Evolutionary conservation across 768 basidiomycete species (phyloP).

Genomic region (Hericium coralloides): DNA sequence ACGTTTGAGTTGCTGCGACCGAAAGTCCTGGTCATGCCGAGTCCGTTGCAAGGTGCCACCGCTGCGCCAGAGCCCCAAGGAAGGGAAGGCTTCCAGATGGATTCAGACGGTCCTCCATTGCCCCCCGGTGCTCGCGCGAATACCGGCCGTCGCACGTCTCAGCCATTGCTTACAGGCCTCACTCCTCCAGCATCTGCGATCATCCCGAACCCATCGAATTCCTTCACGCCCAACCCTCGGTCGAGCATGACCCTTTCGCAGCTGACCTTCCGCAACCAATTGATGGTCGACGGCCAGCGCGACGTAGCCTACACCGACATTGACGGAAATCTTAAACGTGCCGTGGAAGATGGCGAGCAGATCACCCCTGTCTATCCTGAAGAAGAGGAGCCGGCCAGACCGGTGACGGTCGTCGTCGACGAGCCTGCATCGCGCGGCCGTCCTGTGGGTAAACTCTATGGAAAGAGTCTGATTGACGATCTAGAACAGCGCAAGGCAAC

Average conservation of each 20-base stretch:
- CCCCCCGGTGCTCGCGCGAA: slow-evolving; percentile 61
- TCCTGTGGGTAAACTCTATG: slow-evolving; percentile 78
- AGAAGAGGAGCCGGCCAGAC: slow-evolving; percentile 20
- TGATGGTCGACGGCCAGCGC: slow-evolving; percentile 59
- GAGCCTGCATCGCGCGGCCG: slow-evolving; percentile 24
- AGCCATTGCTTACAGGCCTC: slow-evolving; percentile 23
- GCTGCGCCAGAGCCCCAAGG: slow-evolving; percentile 23
- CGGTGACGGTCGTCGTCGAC: slow-evolving; percentile 21
- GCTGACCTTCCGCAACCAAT: slow-evolving; percentile 76
- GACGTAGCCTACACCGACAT: slow-evolving; percentile 56
- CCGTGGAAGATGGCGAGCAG: slow-evolving; percentile 73
- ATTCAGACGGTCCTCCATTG: slow-evolving; percentile 67
- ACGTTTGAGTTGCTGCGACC: slow-evolving; percentile 77
- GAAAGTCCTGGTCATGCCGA: slow-evolving; percentile 92
- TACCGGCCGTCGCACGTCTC: slow-evolving; percentile 36
- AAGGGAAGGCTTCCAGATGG: slow-evolving; percentile 53
- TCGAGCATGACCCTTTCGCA: slow-evolving; percentile 68
- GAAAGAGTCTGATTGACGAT: slow-evolving; percentile 85
- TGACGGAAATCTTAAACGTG: slow-evolving; percentile 55
- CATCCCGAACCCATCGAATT: slow-evolving; percentile 40
- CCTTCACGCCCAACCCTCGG: slow-evolving; percentile 74
- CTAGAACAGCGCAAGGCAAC: slow-evolving; percentile 75
- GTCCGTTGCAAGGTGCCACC: slow-evolving; percentile 56
- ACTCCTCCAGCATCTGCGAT: slow-evolving; percentile 23
- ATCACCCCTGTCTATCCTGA: slow-evolving; percentile 38